Conservation (phyloP, 2,329 filamentous ascomycete species). For the Nothophaeocryptopus gaeumannii region DNA sequence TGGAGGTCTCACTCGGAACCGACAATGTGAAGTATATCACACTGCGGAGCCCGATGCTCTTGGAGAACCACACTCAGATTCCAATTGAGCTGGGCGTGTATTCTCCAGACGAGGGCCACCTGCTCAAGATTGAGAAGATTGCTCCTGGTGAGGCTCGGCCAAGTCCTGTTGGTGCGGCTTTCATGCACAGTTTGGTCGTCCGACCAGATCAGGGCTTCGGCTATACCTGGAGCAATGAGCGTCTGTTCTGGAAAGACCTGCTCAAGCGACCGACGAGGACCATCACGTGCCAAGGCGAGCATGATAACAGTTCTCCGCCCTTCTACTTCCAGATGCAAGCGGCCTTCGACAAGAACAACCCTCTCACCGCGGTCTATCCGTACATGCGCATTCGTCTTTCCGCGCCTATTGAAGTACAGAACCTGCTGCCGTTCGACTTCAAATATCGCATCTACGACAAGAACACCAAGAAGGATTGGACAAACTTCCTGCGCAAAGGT, state of each 20-base stretch:
- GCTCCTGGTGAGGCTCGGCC: constrained; percentile 85
- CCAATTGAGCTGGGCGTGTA: constrained; percentile 91
- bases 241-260: constrained; percentile 88
- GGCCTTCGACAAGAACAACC: constrained; percentile 77
- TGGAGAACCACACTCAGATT: constrained; percentile 96
- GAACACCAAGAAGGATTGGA: constrained; percentile 98
- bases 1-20: constrained; percentile 83
- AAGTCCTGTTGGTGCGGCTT: constrained; percentile 87
- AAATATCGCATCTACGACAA: constrained; percentile 99
- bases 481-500: constrained; percentile 93
- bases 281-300: constrained; percentile 82
- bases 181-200: constrained; percentile 80
- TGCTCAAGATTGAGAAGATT: constrained; percentile 97
- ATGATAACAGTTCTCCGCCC: constrained; percentile 69
- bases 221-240: constrained; percentile 89
- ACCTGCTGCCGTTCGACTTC: constrained; percentile 94
- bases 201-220: constrained; percentile 94
- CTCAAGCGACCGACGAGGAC: constrained; percentile 80
- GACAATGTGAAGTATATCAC: constrained; percentile 99
- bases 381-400: constrained; percentile 92
- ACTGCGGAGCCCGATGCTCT: constrained; percentile 81
- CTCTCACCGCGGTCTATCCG: constrained; percentile 79
- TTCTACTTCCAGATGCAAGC: constrained; percentile 98
- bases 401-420: constrained; percentile 90
- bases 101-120: constrained; percentile 78